Evolutionary conservation across 1,284 basidiomycete genomes (phyloP).

Genomic region (Inonotus hispidus): DNA sequence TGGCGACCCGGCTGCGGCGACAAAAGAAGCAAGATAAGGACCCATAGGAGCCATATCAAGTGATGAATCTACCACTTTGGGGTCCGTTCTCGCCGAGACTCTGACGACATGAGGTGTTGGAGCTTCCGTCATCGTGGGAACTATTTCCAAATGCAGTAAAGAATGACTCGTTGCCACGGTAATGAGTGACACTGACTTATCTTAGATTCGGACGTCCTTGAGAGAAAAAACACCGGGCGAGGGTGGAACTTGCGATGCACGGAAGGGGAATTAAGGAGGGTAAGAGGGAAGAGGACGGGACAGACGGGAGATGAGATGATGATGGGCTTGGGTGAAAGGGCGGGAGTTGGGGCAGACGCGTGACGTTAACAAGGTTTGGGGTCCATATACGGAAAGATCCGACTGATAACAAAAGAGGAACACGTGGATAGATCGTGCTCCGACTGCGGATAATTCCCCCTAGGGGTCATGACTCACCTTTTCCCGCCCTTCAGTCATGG

Average conservation of each 20-base stretch:
- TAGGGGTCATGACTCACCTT: background rate
- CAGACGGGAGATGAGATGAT: background rate
- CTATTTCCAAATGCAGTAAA: background rate
- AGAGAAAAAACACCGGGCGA: background rate
- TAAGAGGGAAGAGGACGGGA: too few species aligned
- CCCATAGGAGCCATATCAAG: background rate
- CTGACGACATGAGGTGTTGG: background rate
- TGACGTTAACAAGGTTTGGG: slow-evolving; percentile 1
- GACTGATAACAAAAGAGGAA: background rate
- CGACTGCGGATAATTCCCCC: background rate
- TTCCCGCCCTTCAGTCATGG: too few species aligned
- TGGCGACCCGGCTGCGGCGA: background rate
- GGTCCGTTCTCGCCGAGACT: background rate
- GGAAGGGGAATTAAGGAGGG: background rate
- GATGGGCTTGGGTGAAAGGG: background rate
- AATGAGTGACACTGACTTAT: background rate
- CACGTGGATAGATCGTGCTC: background rate
- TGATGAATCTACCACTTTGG: background rate
- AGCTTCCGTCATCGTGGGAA: background rate
- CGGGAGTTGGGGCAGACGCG: background rate
- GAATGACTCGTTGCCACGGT: background rate
- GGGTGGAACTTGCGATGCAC: background rate
- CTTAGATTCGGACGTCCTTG: slow-evolving; percentile 1
- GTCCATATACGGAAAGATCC: slow-evolving; percentile 2
- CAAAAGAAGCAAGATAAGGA: slow-evolving; percentile 1